Percentiles rank a stretch among this genome's conserved stretches.
phyloP scores from a whole-genome alignment of 805 yeast genomes.

The Limtongia smithiae region DNA sequence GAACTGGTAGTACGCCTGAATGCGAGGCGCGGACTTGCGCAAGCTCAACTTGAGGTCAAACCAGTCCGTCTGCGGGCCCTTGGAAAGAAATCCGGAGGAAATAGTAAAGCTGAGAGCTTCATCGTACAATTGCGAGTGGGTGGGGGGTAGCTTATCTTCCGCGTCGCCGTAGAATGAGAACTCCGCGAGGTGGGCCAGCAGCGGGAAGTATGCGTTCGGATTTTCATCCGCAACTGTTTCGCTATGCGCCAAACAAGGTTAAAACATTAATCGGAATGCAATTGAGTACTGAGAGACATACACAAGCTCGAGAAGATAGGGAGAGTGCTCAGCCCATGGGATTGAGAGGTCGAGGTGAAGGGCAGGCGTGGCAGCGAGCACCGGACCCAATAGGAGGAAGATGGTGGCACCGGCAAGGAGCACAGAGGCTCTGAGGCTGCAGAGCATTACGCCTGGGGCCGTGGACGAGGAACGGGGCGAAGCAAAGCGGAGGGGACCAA shows the following conservation, averaged over 20 bases:
- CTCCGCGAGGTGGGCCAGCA: slow-evolving; percentile 30
- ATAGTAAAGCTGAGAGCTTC: slow-evolving; percentile 15
- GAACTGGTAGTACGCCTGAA: slow-evolving; percentile 60
- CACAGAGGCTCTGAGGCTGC: too few relatives aligned
- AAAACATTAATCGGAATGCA: background rate
- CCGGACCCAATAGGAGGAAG: too few relatives aligned
- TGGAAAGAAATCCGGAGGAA: slow-evolving; percentile 15
- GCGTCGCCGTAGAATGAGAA: slow-evolving; percentile 25
- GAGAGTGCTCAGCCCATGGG: slow-evolving; percentile 25
- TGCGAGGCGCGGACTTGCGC: slow-evolving; percentile 55
- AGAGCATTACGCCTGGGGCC: too few relatives aligned
- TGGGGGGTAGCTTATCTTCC: slow-evolving; percentile 21
- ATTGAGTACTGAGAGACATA: slow-evolving; percentile 7
- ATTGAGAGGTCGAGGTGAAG: slow-evolving; percentile 10
- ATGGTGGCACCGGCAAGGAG: too few relatives aligned
- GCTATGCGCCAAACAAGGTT: slow-evolving; percentile 7
- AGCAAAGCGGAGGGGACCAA: too few relatives aligned
- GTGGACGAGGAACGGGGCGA: too few relatives aligned
- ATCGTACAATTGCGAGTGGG: slow-evolving; percentile 19
- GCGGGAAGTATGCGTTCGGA: slow-evolving; percentile 37
- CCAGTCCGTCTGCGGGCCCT: slow-evolving; percentile 28
- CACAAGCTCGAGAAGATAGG: slow-evolving; percentile 23
- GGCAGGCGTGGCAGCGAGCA: slow-evolving; percentile 12
- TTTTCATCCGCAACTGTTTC: slow-evolving; percentile 37
- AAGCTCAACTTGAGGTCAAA: slow-evolving; percentile 47